Evolutionary conservation across 495 filamentous ascomycete genomes (phyloP), one percentile per base, ranked within the genome.

Genomic region (Lophiostoma macrostomum): DNA sequence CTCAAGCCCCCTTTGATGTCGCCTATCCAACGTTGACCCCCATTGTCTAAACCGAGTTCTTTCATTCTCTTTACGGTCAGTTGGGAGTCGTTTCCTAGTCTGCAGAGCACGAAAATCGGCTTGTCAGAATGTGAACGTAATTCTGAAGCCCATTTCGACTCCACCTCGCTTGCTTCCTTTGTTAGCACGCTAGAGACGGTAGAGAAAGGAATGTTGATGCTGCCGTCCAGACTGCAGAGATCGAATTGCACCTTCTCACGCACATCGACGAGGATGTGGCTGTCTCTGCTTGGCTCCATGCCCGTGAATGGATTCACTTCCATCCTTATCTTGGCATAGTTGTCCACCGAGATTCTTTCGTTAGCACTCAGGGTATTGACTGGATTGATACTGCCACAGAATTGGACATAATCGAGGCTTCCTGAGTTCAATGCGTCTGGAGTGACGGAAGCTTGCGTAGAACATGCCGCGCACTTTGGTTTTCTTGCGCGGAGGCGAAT

Each of bases 1-100:
- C 70, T 78, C 53, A 95, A 79, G 0, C 93, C 93, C 0, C 90
- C 90, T 24, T 74, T 76, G 20, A 96, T 84, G 69, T 96, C 93
- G 27, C 81, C 79, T 41, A 94, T 79, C 44, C 75, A 79, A 28
- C 81, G 73, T 49, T 71, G 69, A 0, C 83, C 83, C 11, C 68
- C 67, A 19, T 69, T 64, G 43, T 77, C 80, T n/a, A 86, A 48
- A 3, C 82, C 82, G 31, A 81, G 60, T 27, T 90, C 80, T 64
- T 84, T 88, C 54, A 95, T 56, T 64, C 74, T 83, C 62, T 76
- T 77, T 0, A 89, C 81, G 0, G 82, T 85, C 42, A 90, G 67
- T 65, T 96, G 93, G 0, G 88, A 95, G 65, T 98, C 93, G 58
- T 96, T 88, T 2, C 93, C 93, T 1, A 85, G 76, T 14, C 89